phyloP scores from a whole-genome alignment of 192 early-diverging fungal species.

The Entomortierella parvispora region DNA sequence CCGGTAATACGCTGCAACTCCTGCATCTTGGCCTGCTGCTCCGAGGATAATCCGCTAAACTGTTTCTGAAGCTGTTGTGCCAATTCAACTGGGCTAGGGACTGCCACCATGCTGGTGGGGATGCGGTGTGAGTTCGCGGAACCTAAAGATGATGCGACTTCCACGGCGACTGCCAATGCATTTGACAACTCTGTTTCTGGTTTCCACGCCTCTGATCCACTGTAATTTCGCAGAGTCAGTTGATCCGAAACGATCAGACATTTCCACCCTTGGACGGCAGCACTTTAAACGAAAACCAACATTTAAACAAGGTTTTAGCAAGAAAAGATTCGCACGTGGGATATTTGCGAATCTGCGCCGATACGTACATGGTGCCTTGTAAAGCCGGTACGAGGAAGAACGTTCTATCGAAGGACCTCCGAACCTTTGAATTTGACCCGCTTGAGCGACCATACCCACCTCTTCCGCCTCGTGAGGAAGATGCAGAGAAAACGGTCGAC shows the following conservation, averaged over 20 bases:
- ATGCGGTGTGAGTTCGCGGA: not conserved
- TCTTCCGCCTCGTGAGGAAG: no score
- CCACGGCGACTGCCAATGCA: conserved; percentile 5
- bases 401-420: conserved; percentile 56
- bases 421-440: not conserved
- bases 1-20: conserved; percentile 38
- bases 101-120: not conserved
- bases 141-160: not conserved
- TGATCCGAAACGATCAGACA: conserved; percentile 46
- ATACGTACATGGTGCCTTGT: conserved; percentile 44
- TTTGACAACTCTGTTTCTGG: conserved; percentile 10
- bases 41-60: not conserved
- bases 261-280: conserved; percentile 32
- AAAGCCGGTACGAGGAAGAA: conserved; percentile 58
- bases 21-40: conserved; percentile 39
- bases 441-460: not conserved
- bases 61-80: not conserved
- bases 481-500: not conserved
- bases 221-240: conserved; percentile 28
- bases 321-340: not conserved
- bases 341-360: not conserved
- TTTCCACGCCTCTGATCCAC: conserved; percentile 36
- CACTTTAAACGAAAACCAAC: not conserved
- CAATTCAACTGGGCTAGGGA: not conserved
- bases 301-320: not conserved